Evolutionary conservation across 2,329 filamentous ascomycete species (phyloP), one percentile per base, ranked within the genome.

Genomic region (Cordyceps pruinosa): DNA sequence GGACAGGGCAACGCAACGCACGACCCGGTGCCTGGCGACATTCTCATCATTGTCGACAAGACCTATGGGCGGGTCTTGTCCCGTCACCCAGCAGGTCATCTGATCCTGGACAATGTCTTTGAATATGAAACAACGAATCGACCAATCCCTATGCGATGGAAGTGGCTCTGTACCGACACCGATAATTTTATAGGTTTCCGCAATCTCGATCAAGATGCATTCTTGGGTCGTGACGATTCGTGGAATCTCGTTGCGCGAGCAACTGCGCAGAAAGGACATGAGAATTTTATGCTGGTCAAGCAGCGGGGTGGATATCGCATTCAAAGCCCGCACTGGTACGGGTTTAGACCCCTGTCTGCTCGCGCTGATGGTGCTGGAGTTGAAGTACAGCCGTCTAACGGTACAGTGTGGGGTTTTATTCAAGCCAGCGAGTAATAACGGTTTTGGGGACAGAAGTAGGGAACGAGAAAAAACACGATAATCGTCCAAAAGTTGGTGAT

Each of bases 341-440:
- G 12, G 6, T 35, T 53, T 8, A 44, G 12, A n/a, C 50, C 39
- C 6, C 26, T 53, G 26, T 32, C 50, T 3, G 50, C 80, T 75
- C 4, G 78, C 78, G 23, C 86, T 73, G 56, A 89, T 87, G 58
- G 64, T 76, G 13, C 80, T 78, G 0, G 87, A 86, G 61, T 80
- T 88, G 48, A 88, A 80, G 12, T 85, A 77, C 25, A 89, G 69
- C 0, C 87, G 76, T 13, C 50, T 44, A n/a, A 34, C 3, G 50
- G 50, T 35, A 53, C 50, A 30, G 21, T 34, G 37, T 53, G 50
- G 50, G 50, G 19, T 9, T 53, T 53, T 7, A 17, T 53, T 5
- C 7, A 23, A 26, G 50, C 21, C n/a, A 23, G 35, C 35, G 21
- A 37, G 32, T n/a, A 7, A 23, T 37, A 13, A 12, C 17, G 23